Evolutionary conservation across 495 filamentous ascomycete species (phyloP), one percentile per base, ranked within the genome.

Genomic region (Aspergillus mulundensis): DNA sequence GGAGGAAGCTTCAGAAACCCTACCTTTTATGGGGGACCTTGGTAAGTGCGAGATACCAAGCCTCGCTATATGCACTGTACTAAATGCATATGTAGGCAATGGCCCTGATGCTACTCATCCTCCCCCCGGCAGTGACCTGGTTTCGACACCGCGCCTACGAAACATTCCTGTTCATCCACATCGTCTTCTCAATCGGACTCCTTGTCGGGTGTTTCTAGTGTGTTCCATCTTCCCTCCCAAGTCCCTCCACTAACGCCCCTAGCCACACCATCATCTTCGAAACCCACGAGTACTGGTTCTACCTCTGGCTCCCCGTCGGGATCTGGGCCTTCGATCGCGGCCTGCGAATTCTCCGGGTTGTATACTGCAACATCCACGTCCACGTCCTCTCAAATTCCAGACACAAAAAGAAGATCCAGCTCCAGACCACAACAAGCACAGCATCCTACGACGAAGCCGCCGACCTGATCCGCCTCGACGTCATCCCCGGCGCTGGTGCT

Each of bases 131-230:
- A 1, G 57, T 81, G 7, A 71, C 78, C 34, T 70, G 69, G 24
- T 66, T 84, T 23, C 74, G 83, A 6, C 69, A 66, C 32, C 65
- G 64, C 25, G 66, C 63, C 10, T 85, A 84, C 57, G 83, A 86
- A 55, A 60, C 77, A 16, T 84, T 85, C 52, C 66, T 84, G 10
- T 55, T 78, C 16, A 60, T 72, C 23, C 83, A 86, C 53, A 78
- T 85, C 39, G 12, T 77, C 0, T 70, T 83, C 39, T 79, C 81
- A 1, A 58, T 81, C 10, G 53, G 79, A 8, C 68, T 75, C 2
- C 64, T 84, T 0, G 56, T 78, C n/a, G 79, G 70, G 11, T 74
- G 81, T 52, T 83, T 77, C 61, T 76, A 77, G 81, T 83, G 58
- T 15, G 5, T 32, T 30, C n/a, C 23, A 40, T 32, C 10, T 6